These are phyloP conservation scores for Erodium texanum DNA, from an alignment of 441 rosid species.

Conservation along the genomic window DNA sequence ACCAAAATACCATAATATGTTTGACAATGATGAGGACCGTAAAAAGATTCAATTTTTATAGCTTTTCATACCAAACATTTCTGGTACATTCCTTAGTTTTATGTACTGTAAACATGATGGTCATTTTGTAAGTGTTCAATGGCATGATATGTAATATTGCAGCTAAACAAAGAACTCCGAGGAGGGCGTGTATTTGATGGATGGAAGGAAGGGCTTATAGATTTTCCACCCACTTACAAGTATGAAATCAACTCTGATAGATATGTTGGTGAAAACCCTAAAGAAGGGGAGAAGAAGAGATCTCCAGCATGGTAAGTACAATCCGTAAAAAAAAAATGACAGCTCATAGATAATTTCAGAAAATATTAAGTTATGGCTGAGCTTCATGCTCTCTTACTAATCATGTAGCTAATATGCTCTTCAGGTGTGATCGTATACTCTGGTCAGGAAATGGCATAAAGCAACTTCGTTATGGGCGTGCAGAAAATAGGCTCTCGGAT, in stretches of 20 bases:
- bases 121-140: background rate
- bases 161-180: conserved; percentile 67
- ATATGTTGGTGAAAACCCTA: conserved; percentile 66
- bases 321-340: background rate
- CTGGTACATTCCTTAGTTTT: background rate
- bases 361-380: no score
- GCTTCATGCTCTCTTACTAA: no score
- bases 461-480: conserved; percentile 62
- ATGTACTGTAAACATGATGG: background rate
- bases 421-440: conserved; percentile 92
- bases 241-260: conserved; percentile 70
- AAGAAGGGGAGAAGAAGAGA: conserved; percentile 86
- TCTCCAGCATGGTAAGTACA: conserved; percentile 88
- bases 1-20: no score
- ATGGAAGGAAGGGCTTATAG: conserved; percentile 84
- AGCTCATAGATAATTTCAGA: background rate
- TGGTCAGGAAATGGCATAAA: conserved; percentile 81
- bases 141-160: conserved; percentile 20
- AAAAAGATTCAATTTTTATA: no score
- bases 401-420: conserved; percentile 4
- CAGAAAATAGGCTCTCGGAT: conserved; percentile 68
- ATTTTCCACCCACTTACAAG: conserved; percentile 91
- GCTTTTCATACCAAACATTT: no score
- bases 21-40: no score
- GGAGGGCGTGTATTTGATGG: conserved; percentile 83